Evolutionary conservation across 2,329 filamentous ascomycete genomes (phyloP).

Genomic region (Penicillium glabrum): DNA sequence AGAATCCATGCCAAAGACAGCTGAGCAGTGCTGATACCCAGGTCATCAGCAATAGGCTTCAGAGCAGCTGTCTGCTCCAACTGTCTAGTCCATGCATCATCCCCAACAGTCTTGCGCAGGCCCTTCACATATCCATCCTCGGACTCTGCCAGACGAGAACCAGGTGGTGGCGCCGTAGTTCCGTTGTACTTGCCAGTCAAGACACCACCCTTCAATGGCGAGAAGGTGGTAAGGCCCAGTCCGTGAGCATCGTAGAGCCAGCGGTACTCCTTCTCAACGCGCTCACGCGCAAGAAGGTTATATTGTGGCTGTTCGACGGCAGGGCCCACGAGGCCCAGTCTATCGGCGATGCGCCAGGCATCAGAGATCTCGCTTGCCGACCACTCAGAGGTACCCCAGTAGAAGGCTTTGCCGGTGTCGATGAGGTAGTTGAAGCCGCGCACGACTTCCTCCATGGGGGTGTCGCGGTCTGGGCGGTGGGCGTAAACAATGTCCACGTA

Average conservation of each 20-base stretch:
- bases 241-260: slow-evolving; percentile 62
- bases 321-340: slow-evolving; percentile 61
- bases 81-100: slow-evolving; percentile 37
- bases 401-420: slow-evolving; percentile 65
- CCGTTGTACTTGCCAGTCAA: slow-evolving; percentile 68
- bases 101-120: slow-evolving; percentile 42
- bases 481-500: slow-evolving; percentile 72
- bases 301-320: slow-evolving; percentile 68
- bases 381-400: slow-evolving; percentile 72
- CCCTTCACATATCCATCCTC: slow-evolving; percentile 56
- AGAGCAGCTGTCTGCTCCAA: slow-evolving; percentile 36
- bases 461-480: slow-evolving; percentile 66
- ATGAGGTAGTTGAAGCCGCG: slow-evolving; percentile 71
- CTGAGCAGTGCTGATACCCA: slow-evolving; percentile 60
- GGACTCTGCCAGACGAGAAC: slow-evolving; percentile 57
- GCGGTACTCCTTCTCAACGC: slow-evolving; percentile 64
- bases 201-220: slow-evolving; percentile 60
- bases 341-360: slow-evolving; percentile 62
- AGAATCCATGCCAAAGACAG: slow-evolving; percentile 57
- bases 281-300: slow-evolving; percentile 62
- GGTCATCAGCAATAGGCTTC: slow-evolving; percentile 63
- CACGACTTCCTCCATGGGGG: slow-evolving; percentile 70
- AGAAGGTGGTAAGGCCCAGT: slow-evolving; percentile 64
- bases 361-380: slow-evolving; percentile 64
- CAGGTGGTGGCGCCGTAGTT: slow-evolving; percentile 49